A percentile compares a stretch with the other conserved stretches of the same genome.
phyloP scores from a whole-genome alignment of 257 asterid species.

The Leonotis leonurus region DNA sequence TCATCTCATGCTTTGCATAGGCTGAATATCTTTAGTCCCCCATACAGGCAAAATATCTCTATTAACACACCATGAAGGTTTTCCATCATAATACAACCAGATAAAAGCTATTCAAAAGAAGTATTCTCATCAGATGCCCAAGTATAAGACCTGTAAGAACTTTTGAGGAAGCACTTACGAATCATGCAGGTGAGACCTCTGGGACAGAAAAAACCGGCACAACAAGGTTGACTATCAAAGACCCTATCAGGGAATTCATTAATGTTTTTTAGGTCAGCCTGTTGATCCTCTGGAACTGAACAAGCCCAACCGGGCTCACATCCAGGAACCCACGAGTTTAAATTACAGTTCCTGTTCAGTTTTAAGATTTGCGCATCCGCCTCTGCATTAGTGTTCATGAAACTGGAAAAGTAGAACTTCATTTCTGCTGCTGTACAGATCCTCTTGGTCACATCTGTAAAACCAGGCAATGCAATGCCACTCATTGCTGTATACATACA shows the following conservation, averaged over 20 bases:
- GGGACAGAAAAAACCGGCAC: slow-evolving; percentile 95
- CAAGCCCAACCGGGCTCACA: slow-evolving; percentile 99
- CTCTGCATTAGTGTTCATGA: slow-evolving; percentile 53
- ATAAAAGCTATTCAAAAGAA: not conserved
- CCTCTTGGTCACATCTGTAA: slow-evolving; percentile 76
- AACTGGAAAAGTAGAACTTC: slow-evolving; percentile 74
- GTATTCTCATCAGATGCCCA: not conserved
- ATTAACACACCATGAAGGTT: not conserved
- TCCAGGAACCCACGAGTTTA: slow-evolving; percentile 75
- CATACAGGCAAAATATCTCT: not conserved
- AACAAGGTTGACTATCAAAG: slow-evolving; percentile 65
- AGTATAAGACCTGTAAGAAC: not conserved
- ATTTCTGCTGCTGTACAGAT: slow-evolving; percentile 96
- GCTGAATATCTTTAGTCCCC: not conserved
- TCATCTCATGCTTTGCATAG: slow-evolving; percentile 13
- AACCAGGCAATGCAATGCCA: slow-evolving; percentile 23
- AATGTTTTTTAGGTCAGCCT: slow-evolving; percentile 67
- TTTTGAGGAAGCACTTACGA: slow-evolving; percentile 50
- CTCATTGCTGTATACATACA: slow-evolving; percentile 9
- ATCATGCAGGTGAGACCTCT: slow-evolving; percentile 99
- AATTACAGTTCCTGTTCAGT: slow-evolving; percentile 86
- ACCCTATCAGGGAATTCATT: slow-evolving; percentile 58
- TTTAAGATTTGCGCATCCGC: slow-evolving; percentile 56
- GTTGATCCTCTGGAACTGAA: slow-evolving; percentile 40
- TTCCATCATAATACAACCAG: not conserved